A percentile compares a stretch with the other conserved stretches of the same genome.
These are phyloP conservation scores for Balakata baccata DNA, from an alignment of 345 rosid genomes.

Conservation along the genomic window DNA sequence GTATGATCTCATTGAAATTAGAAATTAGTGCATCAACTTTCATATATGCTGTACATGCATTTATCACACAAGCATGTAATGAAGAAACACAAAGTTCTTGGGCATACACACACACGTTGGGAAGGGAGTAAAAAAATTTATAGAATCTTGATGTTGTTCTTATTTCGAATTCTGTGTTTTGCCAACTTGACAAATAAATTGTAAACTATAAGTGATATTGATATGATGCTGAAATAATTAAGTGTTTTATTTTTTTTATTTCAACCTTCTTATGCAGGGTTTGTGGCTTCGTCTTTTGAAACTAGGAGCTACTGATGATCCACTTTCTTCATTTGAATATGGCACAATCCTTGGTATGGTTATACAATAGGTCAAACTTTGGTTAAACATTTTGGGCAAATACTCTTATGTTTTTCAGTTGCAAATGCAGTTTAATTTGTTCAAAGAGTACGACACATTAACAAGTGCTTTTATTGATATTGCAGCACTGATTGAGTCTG, in stretches of 20 bases:
- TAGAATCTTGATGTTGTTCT: background rate
- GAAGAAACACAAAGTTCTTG: background rate
- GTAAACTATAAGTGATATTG: background rate
- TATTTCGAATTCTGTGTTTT: background rate
- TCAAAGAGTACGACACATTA: slow-evolving; percentile 14
- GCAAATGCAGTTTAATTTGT: slow-evolving; percentile 15
- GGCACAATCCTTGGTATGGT: slow-evolving; percentile 91
- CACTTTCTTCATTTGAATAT: slow-evolving; percentile 97
- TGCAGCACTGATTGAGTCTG: slow-evolving; percentile 98
- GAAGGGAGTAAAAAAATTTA: background rate
- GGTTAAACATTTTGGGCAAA: slow-evolving; percentile 16
- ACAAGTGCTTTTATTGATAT: slow-evolving; percentile 24
- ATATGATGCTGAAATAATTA: background rate
- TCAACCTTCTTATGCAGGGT: slow-evolving; percentile 45
- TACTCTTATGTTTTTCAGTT: slow-evolving; percentile 11
- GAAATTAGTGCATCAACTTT: background rate
- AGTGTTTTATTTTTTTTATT: background rate
- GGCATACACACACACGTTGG: background rate
- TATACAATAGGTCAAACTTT: slow-evolving; percentile 9
- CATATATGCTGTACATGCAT: background rate
- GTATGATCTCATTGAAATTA: background rate
- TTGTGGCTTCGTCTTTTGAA: slow-evolving; percentile 92
- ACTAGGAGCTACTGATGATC: slow-evolving; percentile 87
- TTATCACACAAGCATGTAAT: background rate
- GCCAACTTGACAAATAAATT: background rate